phyloP scores from a whole-genome alignment of 345 rosid species.

The Excoecaria cochinchinensis region DNA sequence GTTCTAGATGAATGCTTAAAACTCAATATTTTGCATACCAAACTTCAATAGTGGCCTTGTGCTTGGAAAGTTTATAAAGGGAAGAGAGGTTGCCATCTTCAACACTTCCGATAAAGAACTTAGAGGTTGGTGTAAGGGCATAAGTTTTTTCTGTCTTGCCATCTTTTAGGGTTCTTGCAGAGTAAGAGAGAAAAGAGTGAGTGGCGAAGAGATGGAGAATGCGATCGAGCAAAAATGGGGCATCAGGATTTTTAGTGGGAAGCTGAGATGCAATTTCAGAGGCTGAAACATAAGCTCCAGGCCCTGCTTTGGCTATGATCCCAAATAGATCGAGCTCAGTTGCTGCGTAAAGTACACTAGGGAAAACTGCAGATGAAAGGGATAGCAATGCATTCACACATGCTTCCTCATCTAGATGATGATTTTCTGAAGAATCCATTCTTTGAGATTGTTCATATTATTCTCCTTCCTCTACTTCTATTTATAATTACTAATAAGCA shows the following conservation, averaged over 20 bases:
- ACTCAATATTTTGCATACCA: too few relatives aligned
- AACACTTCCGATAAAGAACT: slow-evolving; percentile 21
- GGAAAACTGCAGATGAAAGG: neutral
- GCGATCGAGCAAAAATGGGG: slow-evolving; percentile 26
- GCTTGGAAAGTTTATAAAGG: too few relatives aligned
- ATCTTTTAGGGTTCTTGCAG: slow-evolving; percentile 6
- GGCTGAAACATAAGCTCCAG: slow-evolving; percentile 19
- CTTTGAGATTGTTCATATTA: too few relatives aligned
- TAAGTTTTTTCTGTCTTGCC: slow-evolving; percentile 27
- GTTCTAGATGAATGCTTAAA: too few relatives aligned
- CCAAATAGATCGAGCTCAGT: slow-evolving; percentile 26
- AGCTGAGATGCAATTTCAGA: slow-evolving; percentile 32
- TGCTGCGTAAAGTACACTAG: slow-evolving; percentile 27
- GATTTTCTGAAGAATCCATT: neutral
- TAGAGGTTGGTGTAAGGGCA: slow-evolving; percentile 27
- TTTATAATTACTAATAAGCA: too few relatives aligned
- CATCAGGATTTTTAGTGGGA: slow-evolving; percentile 18
- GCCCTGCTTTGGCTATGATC: slow-evolving; percentile 20
- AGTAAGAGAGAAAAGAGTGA: slow-evolving; percentile 27
- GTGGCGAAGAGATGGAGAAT: slow-evolving; percentile 30
- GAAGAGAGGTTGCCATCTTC: neutral
- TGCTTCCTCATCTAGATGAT: slow-evolving; percentile 11
- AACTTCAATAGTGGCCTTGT: too few relatives aligned
- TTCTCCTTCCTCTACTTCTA: too few relatives aligned
- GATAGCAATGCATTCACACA: slow-evolving; percentile 11